These are phyloP conservation scores for Conidiobolus incongruus DNA, from an alignment of 371 early-diverging fungal genomes.

Conservation along the genomic window DNA sequence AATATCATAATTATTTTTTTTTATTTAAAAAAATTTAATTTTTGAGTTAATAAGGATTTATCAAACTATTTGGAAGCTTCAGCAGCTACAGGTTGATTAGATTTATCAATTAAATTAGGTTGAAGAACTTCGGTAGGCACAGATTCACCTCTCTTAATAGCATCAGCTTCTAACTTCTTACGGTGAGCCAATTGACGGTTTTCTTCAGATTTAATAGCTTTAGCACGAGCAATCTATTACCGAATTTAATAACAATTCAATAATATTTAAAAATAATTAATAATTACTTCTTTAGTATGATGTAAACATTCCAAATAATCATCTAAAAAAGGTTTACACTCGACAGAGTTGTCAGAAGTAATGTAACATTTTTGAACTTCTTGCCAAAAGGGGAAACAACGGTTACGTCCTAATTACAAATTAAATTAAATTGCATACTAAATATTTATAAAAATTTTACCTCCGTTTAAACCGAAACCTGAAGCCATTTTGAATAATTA, in stretches of 20 bases:
- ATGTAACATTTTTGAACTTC: constrained; percentile 68
- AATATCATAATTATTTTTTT: no score
- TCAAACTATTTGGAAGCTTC: no score
- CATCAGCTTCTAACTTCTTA: not conserved
- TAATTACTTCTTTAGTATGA: constrained; percentile 51
- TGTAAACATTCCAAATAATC: constrained; percentile 68
- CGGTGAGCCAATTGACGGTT: not conserved
- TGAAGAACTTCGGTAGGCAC: not conserved
- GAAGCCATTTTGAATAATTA: constrained; percentile 20
- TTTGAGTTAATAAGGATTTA: no score
- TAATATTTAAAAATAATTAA: not conserved
- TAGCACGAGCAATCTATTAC: not conserved
- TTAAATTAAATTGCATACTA: not conserved
- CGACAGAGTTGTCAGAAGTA: constrained; percentile 35
- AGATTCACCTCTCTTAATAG: not conserved
- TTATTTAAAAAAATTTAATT: no score
- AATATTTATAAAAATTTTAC: constrained; percentile 9
- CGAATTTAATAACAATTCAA: not conserved
- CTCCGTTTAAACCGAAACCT: constrained; percentile 19
- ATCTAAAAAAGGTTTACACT: constrained; percentile 45
- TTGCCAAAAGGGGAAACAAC: constrained; percentile 68
- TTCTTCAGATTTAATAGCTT: constrained; percentile 1
- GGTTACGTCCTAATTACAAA: constrained; percentile 37
- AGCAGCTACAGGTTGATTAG: no score
- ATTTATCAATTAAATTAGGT: not conserved